Evolutionary conservation across 177 flowering plant species (phyloP), one percentile per base, ranked within the genome.

Genomic region (Telopea speciosissima): DNA sequence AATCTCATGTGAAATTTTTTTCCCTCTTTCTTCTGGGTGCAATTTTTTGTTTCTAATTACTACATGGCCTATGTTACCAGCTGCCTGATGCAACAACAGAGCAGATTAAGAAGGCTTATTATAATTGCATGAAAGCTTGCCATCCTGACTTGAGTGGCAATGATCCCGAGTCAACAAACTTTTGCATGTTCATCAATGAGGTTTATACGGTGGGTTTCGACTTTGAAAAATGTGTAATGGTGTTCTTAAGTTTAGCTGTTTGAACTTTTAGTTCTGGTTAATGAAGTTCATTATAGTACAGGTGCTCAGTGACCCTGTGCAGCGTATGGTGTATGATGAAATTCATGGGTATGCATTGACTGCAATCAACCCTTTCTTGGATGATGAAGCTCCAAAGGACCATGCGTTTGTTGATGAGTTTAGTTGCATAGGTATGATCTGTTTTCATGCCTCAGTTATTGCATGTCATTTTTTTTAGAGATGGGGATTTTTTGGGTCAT

Each of bases 91-190:
- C 98, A 63, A 89, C 95, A 25, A 90, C 90, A 4, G 86, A 68
- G 67, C 87, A 94, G 80, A 89, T 94, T 33, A 94, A 90, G 85
- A 94, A 89, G 75, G 97, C 97, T 16, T 94, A 92, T 72, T 89
- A 92, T 67, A 90, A 79, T 76, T 94, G 98, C 80, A 94, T 94
- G 98, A 94, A 94, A 81, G 79, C 88, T 61, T 94, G 97, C 72
- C 98, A 94, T 85, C 98, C 98, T 17, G 98, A 94, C 74, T 80
- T 94, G 83, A 94, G 96, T 68, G 97, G 98, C 31, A 65, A 92
- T 80, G 90, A 94, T 81, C 85, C 84, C 12, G 96, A 94, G 62
- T 87, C 88, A 4, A 92, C 87, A 24, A 89, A 94, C 72, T 94
- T 94, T 79, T 94, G 98, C 84, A 92, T 87, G 88, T 94, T 94